Evolutionary conservation across 1,284 basidiomycete genomes (phyloP), one percentile per base, ranked within the genome.

Genomic region (Cystobasidiaceae sp.): DNA sequence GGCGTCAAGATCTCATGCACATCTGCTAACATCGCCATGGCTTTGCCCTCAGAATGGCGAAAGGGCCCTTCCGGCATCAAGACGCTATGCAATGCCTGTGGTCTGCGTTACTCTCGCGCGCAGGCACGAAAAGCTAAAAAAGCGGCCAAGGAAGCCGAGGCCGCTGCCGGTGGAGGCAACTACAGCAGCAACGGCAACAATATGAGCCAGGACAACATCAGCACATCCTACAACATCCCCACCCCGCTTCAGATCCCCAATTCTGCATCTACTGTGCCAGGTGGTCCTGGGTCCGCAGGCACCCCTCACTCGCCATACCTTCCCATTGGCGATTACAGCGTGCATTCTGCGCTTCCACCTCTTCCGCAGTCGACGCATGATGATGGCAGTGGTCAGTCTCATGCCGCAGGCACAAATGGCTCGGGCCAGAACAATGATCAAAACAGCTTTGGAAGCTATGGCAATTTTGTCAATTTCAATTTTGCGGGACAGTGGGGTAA

Each of bases 1-100:
- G 1, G 2, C 21, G 15, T 17, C 23, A 4, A 33, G 15, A 39
- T 27, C 23, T 27, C 9, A 19, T 28, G 28, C 4, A 28, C 21
- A 19, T 34, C 19, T 19, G 8, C 51, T 46, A 21, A 62, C 39
- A 19, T 28, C 19, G n/a, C 17, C 13, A 27, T 27, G 28, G 11
- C 6, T 45, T 4, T 21, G 13, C 27, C 13, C 17, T 33, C 25
- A 48, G 68, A 69, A 59, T 69, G 68, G 68, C 39, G 68, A 23
- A 69, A 67, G 56, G 88, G 88, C 19, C 89, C 88, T 0, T 80
- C 81, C 64, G 90, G 89, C 34, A 86, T 88, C 2, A 92, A 92
- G 78, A 91, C 89, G 11, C 79, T 92, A 11, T 92, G 89, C 78
- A 91, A 91, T 74, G 89, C 89, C 0, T 91, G 89, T 69, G 89